Evolutionary conservation across 805 yeast genomes (phyloP).

Genomic region (Tanozyma kutaoensis): DNA sequence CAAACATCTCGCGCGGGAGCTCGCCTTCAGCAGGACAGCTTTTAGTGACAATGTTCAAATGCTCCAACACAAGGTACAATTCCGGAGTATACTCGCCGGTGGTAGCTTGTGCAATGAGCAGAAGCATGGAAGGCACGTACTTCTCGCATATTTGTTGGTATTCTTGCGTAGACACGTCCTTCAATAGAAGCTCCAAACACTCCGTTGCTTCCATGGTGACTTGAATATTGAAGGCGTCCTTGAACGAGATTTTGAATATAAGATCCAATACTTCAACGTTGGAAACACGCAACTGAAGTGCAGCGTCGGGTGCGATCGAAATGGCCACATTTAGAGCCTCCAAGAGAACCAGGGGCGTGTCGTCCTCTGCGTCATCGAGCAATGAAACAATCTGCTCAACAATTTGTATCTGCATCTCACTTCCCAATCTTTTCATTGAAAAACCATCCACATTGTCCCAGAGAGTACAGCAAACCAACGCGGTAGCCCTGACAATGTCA

Average conservation of each 20-base stretch:
- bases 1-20: slow-evolving; percentile 27
- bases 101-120: slow-evolving; percentile 16
- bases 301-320: slow-evolving; percentile 13
- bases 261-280: slow-evolving; percentile 33
- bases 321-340: slow-evolving; percentile 56
- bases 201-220: slow-evolving; percentile 56
- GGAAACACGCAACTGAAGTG: slow-evolving; percentile 9
- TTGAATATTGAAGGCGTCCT: slow-evolving; percentile 66
- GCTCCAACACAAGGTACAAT: slow-evolving; percentile 43
- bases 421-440: slow-evolving; percentile 4
- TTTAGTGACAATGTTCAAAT: slow-evolving; percentile 34
- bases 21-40: slow-evolving; percentile 21
- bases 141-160: slow-evolving; percentile 35
- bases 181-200: slow-evolving; percentile 49
- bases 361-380: slow-evolving; percentile 58
- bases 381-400: slow-evolving; percentile 30
- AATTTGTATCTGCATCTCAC: slow-evolving; percentile 17
- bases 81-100: slow-evolving; percentile 43
- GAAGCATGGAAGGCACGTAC: slow-evolving; percentile 37
- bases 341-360: slow-evolving; percentile 58
- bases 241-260: slow-evolving; percentile 50
- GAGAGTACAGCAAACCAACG: slow-evolving; percentile 40
- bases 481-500: slow-evolving; percentile 14
- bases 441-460: slow-evolving; percentile 18
- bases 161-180: slow-evolving; percentile 25